phyloP scores from a whole-genome alignment of 305 asterid species.

The Fraxinus albicans region DNA sequence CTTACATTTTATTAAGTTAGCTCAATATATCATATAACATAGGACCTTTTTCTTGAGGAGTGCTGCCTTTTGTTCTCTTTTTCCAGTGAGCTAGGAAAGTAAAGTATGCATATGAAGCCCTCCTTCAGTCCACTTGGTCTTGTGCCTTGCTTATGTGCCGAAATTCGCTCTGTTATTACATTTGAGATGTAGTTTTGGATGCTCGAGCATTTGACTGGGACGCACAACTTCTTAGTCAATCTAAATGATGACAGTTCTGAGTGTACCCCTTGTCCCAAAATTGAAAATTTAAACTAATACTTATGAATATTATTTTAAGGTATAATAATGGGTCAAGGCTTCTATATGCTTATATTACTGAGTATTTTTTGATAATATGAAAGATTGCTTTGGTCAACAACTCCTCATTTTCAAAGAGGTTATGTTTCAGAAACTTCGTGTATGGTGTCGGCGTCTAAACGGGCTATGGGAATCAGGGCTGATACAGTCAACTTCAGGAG shows the following conservation, averaged over 20 bases:
- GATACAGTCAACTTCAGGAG: slow-evolving; percentile 2
- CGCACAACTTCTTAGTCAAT: background rate
- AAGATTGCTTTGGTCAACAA: slow-evolving; percentile 1
- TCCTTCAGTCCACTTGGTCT: background rate
- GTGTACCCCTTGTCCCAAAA: background rate
- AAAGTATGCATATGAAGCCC: background rate
- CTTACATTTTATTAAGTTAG: background rate
- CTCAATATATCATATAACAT: background rate
- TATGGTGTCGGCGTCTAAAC: background rate
- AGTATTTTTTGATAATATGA: background rate
- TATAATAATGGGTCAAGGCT: background rate
- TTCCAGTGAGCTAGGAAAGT: background rate
- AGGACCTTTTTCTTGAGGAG: background rate
- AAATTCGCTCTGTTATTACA: background rate
- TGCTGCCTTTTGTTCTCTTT: background rate
- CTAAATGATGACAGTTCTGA: background rate
- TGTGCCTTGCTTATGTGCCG: background rate
- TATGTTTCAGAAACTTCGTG: slow-evolving; percentile 7
- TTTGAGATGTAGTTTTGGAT: slow-evolving; percentile 1
- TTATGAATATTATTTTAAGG: background rate
- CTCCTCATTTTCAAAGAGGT: background rate
- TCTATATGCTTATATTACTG: background rate
- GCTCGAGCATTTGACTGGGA: slow-evolving; percentile 1
- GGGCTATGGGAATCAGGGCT: slow-evolving; percentile 3
- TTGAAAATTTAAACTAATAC: background rate